phyloP scores from a whole-genome alignment of 2,329 filamentous ascomycete species.

The Colletotrichum karsti region DNA sequence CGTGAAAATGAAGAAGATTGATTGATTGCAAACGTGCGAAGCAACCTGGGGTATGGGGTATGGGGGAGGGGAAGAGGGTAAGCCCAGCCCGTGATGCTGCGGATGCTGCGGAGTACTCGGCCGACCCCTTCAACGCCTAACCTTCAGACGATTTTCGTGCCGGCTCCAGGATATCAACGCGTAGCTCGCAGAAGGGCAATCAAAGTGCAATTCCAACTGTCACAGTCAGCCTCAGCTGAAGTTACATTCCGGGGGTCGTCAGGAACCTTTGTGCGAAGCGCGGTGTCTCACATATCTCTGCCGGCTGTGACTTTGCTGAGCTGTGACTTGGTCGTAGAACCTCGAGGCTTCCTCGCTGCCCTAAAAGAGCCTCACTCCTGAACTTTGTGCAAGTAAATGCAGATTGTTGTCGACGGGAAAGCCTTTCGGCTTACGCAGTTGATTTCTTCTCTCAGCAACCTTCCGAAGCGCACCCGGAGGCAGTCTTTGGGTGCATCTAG shows the following conservation, averaged over 20 bases:
- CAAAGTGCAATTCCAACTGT: not conserved
- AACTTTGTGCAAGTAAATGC: not conserved
- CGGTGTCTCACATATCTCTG: no score
- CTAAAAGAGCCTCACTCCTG: not conserved
- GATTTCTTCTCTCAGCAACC: no score
- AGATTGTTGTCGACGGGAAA: no score
- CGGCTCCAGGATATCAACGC: no score
- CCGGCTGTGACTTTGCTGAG: not conserved
- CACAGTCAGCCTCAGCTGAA: not conserved
- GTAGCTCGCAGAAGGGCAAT: accelerated
- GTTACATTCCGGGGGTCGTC: not conserved
- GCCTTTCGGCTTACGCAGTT: no score
- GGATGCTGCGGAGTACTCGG: not conserved
- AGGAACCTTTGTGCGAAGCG: not conserved
- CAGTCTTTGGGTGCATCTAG: no score
- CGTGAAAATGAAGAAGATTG: not conserved
- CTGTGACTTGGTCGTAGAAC: not conserved
- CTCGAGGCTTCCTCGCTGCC: not conserved
- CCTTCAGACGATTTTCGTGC: no score
- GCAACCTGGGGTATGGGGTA: conserved; percentile 15
- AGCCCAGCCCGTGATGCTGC: not conserved
- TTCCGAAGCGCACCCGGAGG: no score
- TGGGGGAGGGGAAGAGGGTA: not conserved
- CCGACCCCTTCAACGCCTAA: no score
- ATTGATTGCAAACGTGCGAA: not conserved